Evolutionary conservation across 768 basidiomycete species (phyloP).

Genomic region (Boletellus emodensis): DNA sequence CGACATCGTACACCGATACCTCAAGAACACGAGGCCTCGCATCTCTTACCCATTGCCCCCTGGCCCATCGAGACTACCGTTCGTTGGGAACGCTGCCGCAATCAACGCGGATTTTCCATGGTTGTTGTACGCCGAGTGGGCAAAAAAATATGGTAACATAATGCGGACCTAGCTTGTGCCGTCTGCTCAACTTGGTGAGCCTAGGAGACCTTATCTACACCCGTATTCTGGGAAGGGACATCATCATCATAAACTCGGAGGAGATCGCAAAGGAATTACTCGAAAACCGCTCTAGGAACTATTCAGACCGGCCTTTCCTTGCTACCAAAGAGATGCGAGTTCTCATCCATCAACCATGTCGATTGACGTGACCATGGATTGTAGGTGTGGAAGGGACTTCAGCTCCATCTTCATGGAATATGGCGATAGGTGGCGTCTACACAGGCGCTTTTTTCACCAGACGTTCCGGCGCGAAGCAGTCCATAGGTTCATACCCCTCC

Average conservation of each 20-base stretch:
- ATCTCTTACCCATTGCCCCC: constrained; percentile 29
- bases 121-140: constrained; percentile 38
- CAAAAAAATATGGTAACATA: constrained; percentile 31
- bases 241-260: constrained; percentile 45
- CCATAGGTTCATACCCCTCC: constrained; percentile 27
- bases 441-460: constrained; percentile 29
- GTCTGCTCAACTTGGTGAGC: background rate
- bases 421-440: constrained; percentile 32
- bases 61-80: constrained; percentile 35
- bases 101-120: constrained; percentile 32
- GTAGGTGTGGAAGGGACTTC: constrained; percentile 20
- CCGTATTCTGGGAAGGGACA: constrained; percentile 40
- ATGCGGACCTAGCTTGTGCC: background rate
- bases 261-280: constrained; percentile 43
- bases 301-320: constrained; percentile 46
- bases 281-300: constrained; percentile 43
- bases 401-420: constrained; percentile 27
- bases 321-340: constrained; percentile 12
- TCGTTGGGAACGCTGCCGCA: constrained; percentile 37
- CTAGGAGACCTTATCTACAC: constrained; percentile 48
- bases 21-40: background rate
- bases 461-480: constrained; percentile 22
- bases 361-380: background rate
- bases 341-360: background rate
- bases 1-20: constrained; percentile 5